phyloP scores from a whole-genome alignment of 305 asterid species.

The Fraxinus latifolia region DNA sequence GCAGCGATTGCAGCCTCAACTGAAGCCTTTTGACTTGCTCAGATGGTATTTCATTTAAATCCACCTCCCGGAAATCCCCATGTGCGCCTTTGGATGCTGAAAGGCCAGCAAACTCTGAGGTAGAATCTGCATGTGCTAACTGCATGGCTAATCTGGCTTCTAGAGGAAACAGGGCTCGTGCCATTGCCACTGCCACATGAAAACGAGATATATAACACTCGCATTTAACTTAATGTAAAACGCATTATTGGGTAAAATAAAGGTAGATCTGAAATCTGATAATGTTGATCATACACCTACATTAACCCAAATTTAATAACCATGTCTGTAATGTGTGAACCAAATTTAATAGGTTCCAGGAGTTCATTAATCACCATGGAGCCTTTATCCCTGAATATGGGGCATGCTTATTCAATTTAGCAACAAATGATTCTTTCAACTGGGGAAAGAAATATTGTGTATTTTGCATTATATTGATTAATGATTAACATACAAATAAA shows the following conservation, averaged over 20 bases:
- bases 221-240: background rate
- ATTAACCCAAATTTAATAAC: background rate
- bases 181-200: constrained; percentile 67
- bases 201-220: background rate
- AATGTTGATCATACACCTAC: background rate
- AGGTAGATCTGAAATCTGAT: background rate
- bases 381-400: background rate
- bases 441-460: background rate
- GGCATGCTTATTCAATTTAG: background rate
- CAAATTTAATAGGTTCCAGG: background rate
- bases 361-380: background rate
- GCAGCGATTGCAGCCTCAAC: constrained; percentile 60
- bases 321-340: background rate
- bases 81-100: constrained; percentile 43
- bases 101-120: constrained; percentile 63
- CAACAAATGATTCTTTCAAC: background rate
- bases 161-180: constrained; percentile 63
- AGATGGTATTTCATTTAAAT: constrained; percentile 65
- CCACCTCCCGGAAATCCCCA: constrained; percentile 57
- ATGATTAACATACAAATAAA: background rate
- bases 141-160: constrained; percentile 86
- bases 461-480: background rate
- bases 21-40: constrained; percentile 74
- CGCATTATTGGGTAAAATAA: background rate
- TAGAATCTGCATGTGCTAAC: constrained; percentile 66